Conservation (phyloP, 2,329 filamentous ascomycete species). For the Hypomyces rosellus region DNA sequence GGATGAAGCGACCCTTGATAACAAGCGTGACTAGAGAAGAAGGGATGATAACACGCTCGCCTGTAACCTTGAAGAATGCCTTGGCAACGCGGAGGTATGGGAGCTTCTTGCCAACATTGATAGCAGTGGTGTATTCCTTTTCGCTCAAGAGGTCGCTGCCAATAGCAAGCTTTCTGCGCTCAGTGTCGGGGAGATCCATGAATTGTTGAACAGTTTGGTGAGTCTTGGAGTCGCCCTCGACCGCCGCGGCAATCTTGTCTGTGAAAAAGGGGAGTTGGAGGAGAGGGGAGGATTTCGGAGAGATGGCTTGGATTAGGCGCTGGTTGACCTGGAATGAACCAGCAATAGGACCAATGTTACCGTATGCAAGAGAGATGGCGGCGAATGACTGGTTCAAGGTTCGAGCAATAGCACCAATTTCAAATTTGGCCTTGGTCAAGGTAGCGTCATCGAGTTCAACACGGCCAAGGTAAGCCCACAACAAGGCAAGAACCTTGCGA, state of each 20-base stretch:
- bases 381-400: slow-evolving; percentile 80
- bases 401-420: slow-evolving; percentile 80
- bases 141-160: slow-evolving; percentile 66
- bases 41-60: slow-evolving; percentile 87
- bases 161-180: slow-evolving; percentile 65
- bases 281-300: slow-evolving; percentile 77
- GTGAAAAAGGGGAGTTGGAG: slow-evolving; percentile 89
- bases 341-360: slow-evolving; percentile 74
- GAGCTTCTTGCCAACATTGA: slow-evolving; percentile 74
- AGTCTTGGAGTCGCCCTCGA: slow-evolving; percentile 68
- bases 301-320: slow-evolving; percentile 80
- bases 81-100: slow-evolving; percentile 80
- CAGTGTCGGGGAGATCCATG: slow-evolving; percentile 73
- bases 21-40: slow-evolving; percentile 90
- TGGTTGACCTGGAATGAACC: slow-evolving; percentile 78
- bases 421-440: slow-evolving; percentile 80
- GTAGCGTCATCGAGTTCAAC: slow-evolving; percentile 73
- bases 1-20: slow-evolving; percentile 89
- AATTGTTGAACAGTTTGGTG: slow-evolving; percentile 80
- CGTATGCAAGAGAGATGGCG: slow-evolving; percentile 81
- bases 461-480: slow-evolving; percentile 93
- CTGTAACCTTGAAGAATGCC: slow-evolving; percentile 97
- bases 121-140: slow-evolving; percentile 67
- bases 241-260: slow-evolving; percentile 54
- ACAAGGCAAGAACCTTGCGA: slow-evolving; percentile 78